phyloP scores from a whole-genome alignment of 768 basidiomycete genomes.

The Mycena galericulata region DNA sequence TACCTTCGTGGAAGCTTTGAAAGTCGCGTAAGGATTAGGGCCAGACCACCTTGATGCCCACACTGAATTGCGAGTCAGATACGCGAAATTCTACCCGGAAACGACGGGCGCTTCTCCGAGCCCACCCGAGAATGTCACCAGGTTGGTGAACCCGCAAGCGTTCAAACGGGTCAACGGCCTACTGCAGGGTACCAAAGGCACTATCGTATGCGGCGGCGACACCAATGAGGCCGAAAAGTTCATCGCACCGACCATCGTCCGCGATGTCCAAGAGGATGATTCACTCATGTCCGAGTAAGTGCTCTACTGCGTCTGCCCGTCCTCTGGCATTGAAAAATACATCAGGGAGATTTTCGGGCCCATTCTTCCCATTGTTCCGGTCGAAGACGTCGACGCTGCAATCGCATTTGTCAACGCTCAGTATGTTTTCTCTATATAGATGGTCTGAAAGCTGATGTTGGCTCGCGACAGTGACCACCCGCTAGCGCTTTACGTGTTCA shows the following conservation, averaged over 20 bases:
- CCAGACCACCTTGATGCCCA: not conserved
- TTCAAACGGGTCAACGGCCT: slow-evolving; percentile 70
- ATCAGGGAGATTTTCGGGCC: slow-evolving; percentile 88
- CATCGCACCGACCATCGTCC: slow-evolving; percentile 81
- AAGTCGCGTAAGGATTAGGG: slow-evolving; percentile 48
- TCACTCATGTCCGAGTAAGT: slow-evolving; percentile 82
- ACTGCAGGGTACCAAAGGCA: slow-evolving; percentile 76
- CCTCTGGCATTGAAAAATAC: not conserved
- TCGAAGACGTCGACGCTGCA: slow-evolving; percentile 77
- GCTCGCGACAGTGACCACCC: slow-evolving; percentile 69
- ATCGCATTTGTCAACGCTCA: slow-evolving; percentile 73
- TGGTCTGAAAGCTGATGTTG: not conserved
- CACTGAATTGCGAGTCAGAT: slow-evolving; percentile 48
- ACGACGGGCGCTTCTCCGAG: slow-evolving; percentile 39
- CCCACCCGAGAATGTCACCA: slow-evolving; percentile 45
- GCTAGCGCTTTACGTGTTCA: slow-evolving; percentile 83
- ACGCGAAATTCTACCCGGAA: slow-evolving; percentile 67
- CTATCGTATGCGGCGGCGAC: slow-evolving; percentile 72
- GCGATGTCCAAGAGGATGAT: slow-evolving; percentile 70
- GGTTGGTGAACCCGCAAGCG: slow-evolving; percentile 66
- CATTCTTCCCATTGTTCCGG: slow-evolving; percentile 78
- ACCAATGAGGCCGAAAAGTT: slow-evolving; percentile 67
- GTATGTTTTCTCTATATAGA: slow-evolving; percentile 47
- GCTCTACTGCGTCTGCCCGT: not conserved
- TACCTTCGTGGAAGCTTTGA: slow-evolving; percentile 57